phyloP scores from a whole-genome alignment of 164 flowering plant species.

The Paratinospora sagittata region DNA sequence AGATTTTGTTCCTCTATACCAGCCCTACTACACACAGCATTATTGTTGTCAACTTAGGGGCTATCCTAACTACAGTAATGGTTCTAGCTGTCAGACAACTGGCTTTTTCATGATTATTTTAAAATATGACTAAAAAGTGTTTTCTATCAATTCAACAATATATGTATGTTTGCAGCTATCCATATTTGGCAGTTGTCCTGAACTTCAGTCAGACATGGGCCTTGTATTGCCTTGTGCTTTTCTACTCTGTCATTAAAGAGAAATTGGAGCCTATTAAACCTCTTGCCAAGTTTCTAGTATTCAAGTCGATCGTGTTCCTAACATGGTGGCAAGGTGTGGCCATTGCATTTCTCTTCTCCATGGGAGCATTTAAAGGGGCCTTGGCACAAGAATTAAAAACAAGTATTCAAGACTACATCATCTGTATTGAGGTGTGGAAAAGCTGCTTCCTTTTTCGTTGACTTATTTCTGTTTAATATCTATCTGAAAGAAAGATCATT shows the following conservation, averaged over 20 bases:
- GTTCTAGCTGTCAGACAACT: not conserved
- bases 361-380: conserved; percentile 80
- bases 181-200: conserved; percentile 87
- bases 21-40: not conserved
- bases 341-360: conserved; percentile 85
- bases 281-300: conserved; percentile 80
- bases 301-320: conserved; percentile 93
- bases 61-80: not conserved
- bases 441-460: not conserved
- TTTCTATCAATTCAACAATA: not conserved
- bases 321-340: conserved; percentile 99
- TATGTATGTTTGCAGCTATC: conserved; percentile 68
- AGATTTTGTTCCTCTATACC: not conserved
- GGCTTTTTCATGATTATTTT: not conserved
- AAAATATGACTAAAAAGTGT: not conserved
- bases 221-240: conserved; percentile 90
- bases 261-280: conserved; percentile 88
- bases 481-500: too few relatives aligned
- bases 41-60: not conserved
- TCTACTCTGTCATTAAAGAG: conserved; percentile 82
- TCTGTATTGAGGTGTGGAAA: conserved; percentile 81
- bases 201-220: conserved; percentile 99
- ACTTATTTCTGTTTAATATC: not conserved
- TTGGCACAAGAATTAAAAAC: conserved; percentile 81
- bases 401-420: conserved; percentile 89